Conservation (phyloP, 2,329 filamentous ascomycete genomes). For the Colletotrichum falcatum region DNA sequence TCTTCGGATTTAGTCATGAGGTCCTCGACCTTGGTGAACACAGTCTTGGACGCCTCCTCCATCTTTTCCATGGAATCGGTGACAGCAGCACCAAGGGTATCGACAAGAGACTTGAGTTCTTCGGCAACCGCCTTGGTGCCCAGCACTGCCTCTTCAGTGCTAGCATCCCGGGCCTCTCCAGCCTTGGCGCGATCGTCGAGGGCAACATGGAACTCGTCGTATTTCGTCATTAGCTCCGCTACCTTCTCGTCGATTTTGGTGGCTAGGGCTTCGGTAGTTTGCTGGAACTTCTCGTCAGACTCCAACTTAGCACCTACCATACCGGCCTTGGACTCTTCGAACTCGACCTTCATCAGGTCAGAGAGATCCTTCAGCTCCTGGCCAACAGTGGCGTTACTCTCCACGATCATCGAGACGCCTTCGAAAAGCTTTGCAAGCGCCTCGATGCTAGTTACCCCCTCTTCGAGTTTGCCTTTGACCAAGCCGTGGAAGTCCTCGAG, state of each 20-base stretch:
- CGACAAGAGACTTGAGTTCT: conserved; percentile 87
- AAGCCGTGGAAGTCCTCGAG: conserved; percentile 83
- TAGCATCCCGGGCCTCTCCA: conserved; percentile 77
- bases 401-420: conserved; percentile 72
- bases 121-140: conserved; percentile 85
- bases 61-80: conserved; percentile 88
- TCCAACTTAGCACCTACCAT: conserved; percentile 86
- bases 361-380: conserved; percentile 79
- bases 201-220: conserved; percentile 83
- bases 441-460: conserved; percentile 79
- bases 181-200: conserved; percentile 80
- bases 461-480: conserved; percentile 80
- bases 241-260: conserved; percentile 74
- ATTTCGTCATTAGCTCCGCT: conserved; percentile 83
- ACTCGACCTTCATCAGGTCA: conserved; percentile 83
- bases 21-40: conserved; percentile 85
- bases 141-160: conserved; percentile 79
- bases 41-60: conserved; percentile 87
- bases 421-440: conserved; percentile 78
- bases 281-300: conserved; percentile 79
- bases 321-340: conserved; percentile 86
- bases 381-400: conserved; percentile 66
- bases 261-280: conserved; percentile 65
- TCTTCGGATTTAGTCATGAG: conserved; percentile 82
- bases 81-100: conserved; percentile 84